These are phyloP conservation scores for Jatropha podagrica DNA, from an alignment of 441 rosid species.

Conservation along the genomic window DNA sequence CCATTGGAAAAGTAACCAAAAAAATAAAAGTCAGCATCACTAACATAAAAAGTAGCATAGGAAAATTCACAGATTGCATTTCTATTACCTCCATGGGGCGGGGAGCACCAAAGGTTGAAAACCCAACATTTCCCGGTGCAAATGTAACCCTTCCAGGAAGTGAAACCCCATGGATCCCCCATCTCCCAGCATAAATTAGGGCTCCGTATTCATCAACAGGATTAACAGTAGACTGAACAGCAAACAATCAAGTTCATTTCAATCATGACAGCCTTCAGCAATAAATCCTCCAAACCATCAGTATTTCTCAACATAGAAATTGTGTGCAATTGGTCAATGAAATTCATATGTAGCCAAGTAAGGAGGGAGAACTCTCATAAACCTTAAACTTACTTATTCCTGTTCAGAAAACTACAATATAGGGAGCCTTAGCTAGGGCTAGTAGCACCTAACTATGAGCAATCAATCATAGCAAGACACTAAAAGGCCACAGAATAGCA, in stretches of 20 bases:
- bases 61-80: not conserved
- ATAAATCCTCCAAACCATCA: not conserved
- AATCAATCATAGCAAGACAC: not conserved
- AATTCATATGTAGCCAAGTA: not conserved
- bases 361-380: not conserved
- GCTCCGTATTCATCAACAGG: constrained; percentile 90
- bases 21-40: constrained; percentile 9
- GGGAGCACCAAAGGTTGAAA: constrained; percentile 90
- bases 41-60: constrained; percentile 2
- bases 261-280: constrained; percentile 11
- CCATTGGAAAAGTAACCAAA: constrained; percentile 4
- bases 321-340: not conserved
- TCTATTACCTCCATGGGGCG: constrained; percentile 77
- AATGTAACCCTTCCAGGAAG: constrained; percentile 95
- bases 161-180: constrained; percentile 87
- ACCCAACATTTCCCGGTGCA: constrained; percentile 97
- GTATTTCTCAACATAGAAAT: not conserved
- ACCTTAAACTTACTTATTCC: not conserved
- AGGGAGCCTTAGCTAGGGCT: not conserved
- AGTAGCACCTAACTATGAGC: not conserved
- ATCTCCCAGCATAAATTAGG: constrained; percentile 87
- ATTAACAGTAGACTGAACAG: constrained; percentile 57
- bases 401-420: not conserved
- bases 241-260: constrained; percentile 7
- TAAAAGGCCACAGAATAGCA: not conserved